These are phyloP conservation scores for Ogataea thermomethanolica DNA, from an alignment of 805 yeast genomes.

Conservation along the genomic window DNA sequence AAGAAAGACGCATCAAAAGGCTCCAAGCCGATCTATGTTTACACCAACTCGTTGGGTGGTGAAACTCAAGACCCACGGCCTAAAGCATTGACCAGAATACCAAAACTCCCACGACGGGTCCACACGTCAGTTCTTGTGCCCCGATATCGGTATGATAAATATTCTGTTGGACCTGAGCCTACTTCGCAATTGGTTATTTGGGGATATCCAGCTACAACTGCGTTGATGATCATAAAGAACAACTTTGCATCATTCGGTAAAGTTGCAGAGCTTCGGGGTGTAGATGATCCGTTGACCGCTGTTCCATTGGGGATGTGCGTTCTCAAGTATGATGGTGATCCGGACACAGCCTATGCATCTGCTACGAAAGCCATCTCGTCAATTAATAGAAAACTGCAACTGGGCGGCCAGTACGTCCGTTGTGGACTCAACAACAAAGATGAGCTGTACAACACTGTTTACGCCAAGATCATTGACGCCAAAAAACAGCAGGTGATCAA, in stretches of 20 bases:
- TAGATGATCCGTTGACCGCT: conserved; percentile 71
- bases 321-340: conserved; percentile 57
- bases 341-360: conserved; percentile 43
- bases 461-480: conserved; percentile 29
- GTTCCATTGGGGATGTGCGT: conserved; percentile 73
- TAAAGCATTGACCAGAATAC: conserved; percentile 3
- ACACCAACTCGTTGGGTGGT: conserved; percentile 33
- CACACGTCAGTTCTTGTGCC: conserved; percentile 16
- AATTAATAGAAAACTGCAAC: conserved; percentile 38
- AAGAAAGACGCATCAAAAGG: conserved; percentile 34
- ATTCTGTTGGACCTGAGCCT: conserved; percentile 76
- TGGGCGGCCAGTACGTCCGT: conserved; percentile 51
- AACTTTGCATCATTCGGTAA: conserved; percentile 63
- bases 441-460: conserved; percentile 35
- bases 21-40: conserved; percentile 36
- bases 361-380: conserved; percentile 45
- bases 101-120: conserved; percentile 11
- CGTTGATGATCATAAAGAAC: conserved; percentile 43
- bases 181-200: conserved; percentile 65
- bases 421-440: conserved; percentile 49
- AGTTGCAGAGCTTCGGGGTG: conserved; percentile 52
- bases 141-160: conserved; percentile 54
- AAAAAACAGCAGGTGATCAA: conserved; percentile 37
- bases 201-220: conserved; percentile 56
- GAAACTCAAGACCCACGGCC: conserved; percentile 23